Base-by-base conservation (phyloP, 805 yeast genomes). In the Yamadazyma takamatsuzukensis region DNA sequence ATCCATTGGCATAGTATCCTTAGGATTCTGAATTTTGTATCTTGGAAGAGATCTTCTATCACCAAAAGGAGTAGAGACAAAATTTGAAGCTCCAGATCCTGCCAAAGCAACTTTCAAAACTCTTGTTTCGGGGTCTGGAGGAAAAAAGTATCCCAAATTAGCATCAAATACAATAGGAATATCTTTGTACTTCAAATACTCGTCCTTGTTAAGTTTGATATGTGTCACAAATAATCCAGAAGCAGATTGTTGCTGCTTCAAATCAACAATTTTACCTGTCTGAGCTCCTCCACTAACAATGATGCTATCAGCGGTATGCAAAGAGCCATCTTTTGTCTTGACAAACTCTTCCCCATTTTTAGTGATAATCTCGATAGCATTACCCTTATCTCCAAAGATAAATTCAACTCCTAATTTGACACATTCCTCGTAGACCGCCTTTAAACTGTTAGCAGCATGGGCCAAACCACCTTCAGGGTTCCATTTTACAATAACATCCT, bases 71-170 rank as follows among this genome's bases (percentile, higher is more conserved):
- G 31, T 36, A 2, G 32, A 18, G 3, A 46, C 32, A 8, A 39
- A 38, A 36, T 61, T 49, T 22, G 44, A 40, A 5, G 60, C 53
- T 36, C 52, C 57, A 9, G 46, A 41, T n/a, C 44, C 47, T 9
- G 55, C 45, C 21, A 61, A 40, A 1, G 65, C 69, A 19, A 70
- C 46, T 40, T 70, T 70, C 44, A 61, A 28, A n/a, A 40, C 36
- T 18, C 48, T 56, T 1, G 61, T 53, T 1, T 53, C 53, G 6
- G 49, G 43, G 40, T 69, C 74, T 9, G 76, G 75, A 4, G 74
- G 72, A 50, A 70, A 70, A 46, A 64, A 67, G 36, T 68, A 70
- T 0, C 75, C 74, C 33, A 44, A 30, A 25, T 62, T 67, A 1
- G 69, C 50, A 37, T 65, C 58, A 47, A 68, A 68, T 16, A 70